Percentiles rank a stretch among this genome's conserved stretches.
These are phyloP conservation scores for Starmerella potacharoeniae DNA, from an alignment of 805 yeast genomes.

Conservation along the genomic window DNA sequence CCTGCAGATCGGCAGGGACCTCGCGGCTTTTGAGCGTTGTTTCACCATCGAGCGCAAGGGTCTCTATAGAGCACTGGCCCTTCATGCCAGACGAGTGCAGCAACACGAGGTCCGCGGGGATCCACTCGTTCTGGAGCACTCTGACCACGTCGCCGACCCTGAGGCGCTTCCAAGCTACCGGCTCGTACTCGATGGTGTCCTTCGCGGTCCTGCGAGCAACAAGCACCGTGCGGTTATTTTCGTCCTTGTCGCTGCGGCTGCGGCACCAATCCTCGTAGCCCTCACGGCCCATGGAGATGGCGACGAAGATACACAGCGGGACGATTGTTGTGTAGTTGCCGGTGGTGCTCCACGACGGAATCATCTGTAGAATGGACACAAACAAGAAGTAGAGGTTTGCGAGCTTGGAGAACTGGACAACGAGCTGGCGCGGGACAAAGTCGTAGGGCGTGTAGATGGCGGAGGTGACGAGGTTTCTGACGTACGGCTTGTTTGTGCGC, in stretches of 20 bases:
- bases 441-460: slow-evolving; percentile 72
- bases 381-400: slow-evolving; percentile 86
- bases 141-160: slow-evolving; percentile 79
- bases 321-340: slow-evolving; percentile 90
- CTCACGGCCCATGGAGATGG: slow-evolving; percentile 82
- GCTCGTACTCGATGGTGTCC: slow-evolving; percentile 25
- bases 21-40: slow-evolving; percentile 71
- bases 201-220: slow-evolving; percentile 27
- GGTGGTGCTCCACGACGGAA: slow-evolving; percentile 95
- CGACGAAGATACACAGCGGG: slow-evolving; percentile 74
- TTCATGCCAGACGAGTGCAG: slow-evolving; percentile 48
- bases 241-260: slow-evolving; percentile 73
- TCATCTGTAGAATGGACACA: slow-evolving; percentile 87
- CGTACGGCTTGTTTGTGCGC: slow-evolving; percentile 50
- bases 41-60: slow-evolving; percentile 97
- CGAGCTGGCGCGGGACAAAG: slow-evolving; percentile 77
- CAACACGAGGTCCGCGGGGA: slow-evolving; percentile 82
- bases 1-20: slow-evolving; percentile 55
- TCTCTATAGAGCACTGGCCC: slow-evolving; percentile 71
- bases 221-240: slow-evolving; percentile 48
- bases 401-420: slow-evolving; percentile 82
- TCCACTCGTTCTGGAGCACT: slow-evolving; percentile 72
- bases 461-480: slow-evolving; percentile 64
- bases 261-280: slow-evolving; percentile 88
- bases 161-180: slow-evolving; percentile 58